Base-by-base conservation (phyloP, 495 filamentous ascomycete genomes). In the Annulohypoxylon maeteangense region DNA sequence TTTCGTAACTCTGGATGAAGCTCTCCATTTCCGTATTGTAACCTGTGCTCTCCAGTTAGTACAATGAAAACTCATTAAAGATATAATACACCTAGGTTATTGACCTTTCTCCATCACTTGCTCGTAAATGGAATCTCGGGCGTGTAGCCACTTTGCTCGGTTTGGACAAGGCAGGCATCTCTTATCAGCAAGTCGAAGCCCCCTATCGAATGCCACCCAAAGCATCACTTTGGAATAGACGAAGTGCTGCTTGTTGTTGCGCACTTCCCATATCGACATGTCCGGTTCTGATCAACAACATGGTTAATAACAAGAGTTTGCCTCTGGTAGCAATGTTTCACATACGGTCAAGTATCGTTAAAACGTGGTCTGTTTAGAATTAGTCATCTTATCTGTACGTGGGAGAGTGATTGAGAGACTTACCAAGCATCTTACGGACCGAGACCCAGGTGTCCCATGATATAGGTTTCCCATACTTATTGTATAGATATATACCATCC, bases 231-330 rank as follows among this genome's bases (percentile, higher is more conserved):
- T 90, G 12, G 87, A 90, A 77, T 92, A 92, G 47, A 89, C 84
- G 68, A 92, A 93, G 75, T 91, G 86, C 74, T 92, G 89, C 76
- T 89, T 88, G 66, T 88, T 81, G 47, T 90, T 90, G 56, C 90
- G 87, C 18, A 91, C 90, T 75, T 93, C 90, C 90, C 90, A 92
- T 72, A 93, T 92, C 14, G 89, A 91, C 90, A 91, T 92, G 76
- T 93, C 90, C 18, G 88, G 87, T 47, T 89, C 83, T 78, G 56
- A 12, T 27, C 16, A 0, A 31, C 16, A 6, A 1, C 31, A 10
- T 3, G 7, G 23, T 56, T 56, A 56, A n/a, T 14, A 16, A 34
- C 8, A 2, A 23, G 20, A 27, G 29, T 58, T 12, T 16, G 0
- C 2, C 14, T 45, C 16, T 10, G 3, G 0, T 10, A 6, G 40